Evolutionary conservation across 805 yeast genomes (phyloP).

Genomic region (Saccharomycopsis olivae): DNA sequence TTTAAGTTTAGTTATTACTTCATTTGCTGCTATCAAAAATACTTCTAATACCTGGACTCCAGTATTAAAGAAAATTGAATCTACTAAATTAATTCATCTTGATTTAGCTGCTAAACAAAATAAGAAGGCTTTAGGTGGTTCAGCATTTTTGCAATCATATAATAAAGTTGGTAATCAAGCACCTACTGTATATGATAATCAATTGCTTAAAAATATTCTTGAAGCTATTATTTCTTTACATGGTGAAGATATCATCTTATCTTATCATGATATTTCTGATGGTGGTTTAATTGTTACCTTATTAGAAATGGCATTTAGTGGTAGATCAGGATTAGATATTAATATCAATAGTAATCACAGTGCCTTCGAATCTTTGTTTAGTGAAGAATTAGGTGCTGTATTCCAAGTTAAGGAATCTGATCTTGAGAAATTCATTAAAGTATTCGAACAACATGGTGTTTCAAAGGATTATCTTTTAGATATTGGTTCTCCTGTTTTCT

Average conservation of each 20-base stretch:
- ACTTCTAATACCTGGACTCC: constrained; percentile 97
- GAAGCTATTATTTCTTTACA: constrained; percentile 65
- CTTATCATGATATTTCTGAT: constrained; percentile 94
- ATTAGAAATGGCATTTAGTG: constrained; percentile 95
- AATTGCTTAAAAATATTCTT: constrained; percentile 57
- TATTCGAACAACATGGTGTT: constrained; percentile 52
- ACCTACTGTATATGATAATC: constrained; percentile 72
- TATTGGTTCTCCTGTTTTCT: constrained; percentile 62
- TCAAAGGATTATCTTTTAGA: constrained; percentile 40
- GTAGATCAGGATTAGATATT: constrained; percentile 72
- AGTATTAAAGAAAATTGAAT: constrained; percentile 43
- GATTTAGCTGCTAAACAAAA: constrained; percentile 54
- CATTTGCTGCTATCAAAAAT: constrained; percentile 78
- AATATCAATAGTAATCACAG: constrained; percentile 32
- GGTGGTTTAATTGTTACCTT: constrained; percentile 87
- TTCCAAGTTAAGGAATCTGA: constrained; percentile 67
- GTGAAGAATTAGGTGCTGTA: constrained; percentile 93
- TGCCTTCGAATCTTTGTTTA: constrained; percentile 54
- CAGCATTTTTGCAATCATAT: constrained; percentile 91
- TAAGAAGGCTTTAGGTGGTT: constrained; percentile 69
- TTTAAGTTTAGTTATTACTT: constrained; percentile 78
- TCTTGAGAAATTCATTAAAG: constrained; percentile 39
- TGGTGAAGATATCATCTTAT: constrained; percentile 47
- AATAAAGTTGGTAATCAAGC: constrained; percentile 72
- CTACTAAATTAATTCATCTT: constrained; percentile 62